These are phyloP conservation scores for Acrodontium crateriforme DNA, from an alignment of 2,329 filamentous ascomycete genomes.

Conservation along the genomic window DNA sequence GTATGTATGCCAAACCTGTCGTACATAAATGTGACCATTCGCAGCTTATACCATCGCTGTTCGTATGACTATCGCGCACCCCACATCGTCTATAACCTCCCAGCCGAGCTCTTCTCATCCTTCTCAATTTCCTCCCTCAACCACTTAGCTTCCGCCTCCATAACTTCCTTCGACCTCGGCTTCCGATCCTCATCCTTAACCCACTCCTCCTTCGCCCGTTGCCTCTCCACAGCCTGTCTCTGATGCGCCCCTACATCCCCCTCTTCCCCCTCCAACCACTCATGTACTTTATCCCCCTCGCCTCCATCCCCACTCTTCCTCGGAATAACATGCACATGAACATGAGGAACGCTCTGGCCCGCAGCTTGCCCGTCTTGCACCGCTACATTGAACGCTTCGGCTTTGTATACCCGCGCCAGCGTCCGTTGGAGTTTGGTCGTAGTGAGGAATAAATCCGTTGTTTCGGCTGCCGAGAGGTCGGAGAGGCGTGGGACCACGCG, in stretches of 20 bases:
- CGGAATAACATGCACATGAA: constrained; percentile 87
- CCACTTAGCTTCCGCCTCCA: constrained; percentile 62
- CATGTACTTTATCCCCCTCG: constrained; percentile 64
- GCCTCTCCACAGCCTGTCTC: constrained; percentile 35
- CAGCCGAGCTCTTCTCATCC: constrained; percentile 23
- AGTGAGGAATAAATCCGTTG: constrained; percentile 74
- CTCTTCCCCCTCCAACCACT: constrained; percentile 67
- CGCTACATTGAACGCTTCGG: constrained; percentile 76
- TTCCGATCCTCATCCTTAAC: constrained; percentile 53
- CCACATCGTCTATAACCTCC: no score
- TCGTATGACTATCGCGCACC: no score
- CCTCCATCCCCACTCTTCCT: constrained; percentile 46
- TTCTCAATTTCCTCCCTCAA: constrained; percentile 44
- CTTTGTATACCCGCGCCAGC: constrained; percentile 47
- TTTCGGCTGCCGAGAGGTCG: constrained; percentile 58
- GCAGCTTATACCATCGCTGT: no score
- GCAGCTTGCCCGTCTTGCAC: constrained; percentile 87
- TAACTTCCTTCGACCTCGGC: constrained; percentile 57
- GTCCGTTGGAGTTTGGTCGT: constrained; percentile 63
- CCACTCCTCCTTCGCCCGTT: constrained; percentile 38
- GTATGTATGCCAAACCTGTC: no score
- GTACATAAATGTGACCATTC: no score
- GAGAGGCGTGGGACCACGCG: constrained; percentile 52
- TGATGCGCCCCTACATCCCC: constrained; percentile 67
- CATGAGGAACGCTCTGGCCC: constrained; percentile 85